Conservation (phyloP, 2,329 filamentous ascomycete genomes). For the Ophiostoma sp. region DNA sequence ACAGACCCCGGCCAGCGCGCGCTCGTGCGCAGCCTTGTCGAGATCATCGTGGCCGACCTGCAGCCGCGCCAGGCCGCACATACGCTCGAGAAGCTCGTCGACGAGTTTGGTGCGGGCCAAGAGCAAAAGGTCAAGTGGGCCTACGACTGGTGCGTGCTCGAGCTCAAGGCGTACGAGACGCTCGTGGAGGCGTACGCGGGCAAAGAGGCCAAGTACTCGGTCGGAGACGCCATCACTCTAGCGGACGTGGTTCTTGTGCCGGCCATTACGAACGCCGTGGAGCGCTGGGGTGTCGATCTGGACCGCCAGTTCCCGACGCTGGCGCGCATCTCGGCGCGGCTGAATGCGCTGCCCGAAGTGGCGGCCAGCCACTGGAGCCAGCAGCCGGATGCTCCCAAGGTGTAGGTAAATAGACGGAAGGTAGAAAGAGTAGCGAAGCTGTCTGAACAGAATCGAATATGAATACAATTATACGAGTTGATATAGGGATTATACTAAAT, state of each 20-base stretch:
- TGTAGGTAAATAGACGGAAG: not conserved
- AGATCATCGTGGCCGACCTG: conserved; percentile 51
- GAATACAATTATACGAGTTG: too few relatives aligned
- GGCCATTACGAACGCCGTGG: conserved; percentile 49
- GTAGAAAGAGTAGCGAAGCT: not conserved
- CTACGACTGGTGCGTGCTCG: conserved; percentile 45
- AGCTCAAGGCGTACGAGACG: conserved; percentile 53
- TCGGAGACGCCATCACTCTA: conserved; percentile 50
- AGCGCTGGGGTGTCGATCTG: conserved; percentile 50
- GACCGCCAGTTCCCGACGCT: conserved; percentile 42
- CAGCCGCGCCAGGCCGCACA: conserved; percentile 57
- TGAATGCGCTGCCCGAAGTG: conserved; percentile 48
- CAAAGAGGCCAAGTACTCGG: conserved; percentile 39
- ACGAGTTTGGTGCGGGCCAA: conserved; percentile 34
- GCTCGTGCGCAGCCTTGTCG: conserved; percentile 46
- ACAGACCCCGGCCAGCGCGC: conserved; percentile 42
- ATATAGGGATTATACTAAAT: too few relatives aligned
- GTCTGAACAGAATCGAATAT: too few relatives aligned
- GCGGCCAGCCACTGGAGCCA: conserved; percentile 47
- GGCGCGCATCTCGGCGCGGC: conserved; percentile 39
- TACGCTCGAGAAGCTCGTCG: conserved; percentile 46
- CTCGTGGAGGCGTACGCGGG: conserved; percentile 39
- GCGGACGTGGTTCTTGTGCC: conserved; percentile 56
- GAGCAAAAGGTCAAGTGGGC: conserved; percentile 39
- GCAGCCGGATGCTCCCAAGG: conserved; percentile 41